Evolutionary conservation across 805 yeast species (phyloP), one percentile per base, ranked within the genome.

Genomic region (Myxozyma neotropica): DNA sequence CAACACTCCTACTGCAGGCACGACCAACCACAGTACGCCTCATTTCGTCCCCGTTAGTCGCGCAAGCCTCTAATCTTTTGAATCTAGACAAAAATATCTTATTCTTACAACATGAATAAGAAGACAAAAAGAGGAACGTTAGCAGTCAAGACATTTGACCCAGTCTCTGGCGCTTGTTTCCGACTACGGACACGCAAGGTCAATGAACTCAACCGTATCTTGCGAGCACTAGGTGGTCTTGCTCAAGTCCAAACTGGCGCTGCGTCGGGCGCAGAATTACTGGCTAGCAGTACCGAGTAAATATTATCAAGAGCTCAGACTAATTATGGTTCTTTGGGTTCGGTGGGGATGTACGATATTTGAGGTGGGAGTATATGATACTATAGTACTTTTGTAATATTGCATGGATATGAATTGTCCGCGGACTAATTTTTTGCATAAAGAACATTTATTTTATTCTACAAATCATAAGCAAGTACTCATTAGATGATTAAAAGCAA

Each of bases 121-220:
- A 57, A 64, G 36, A 65, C 60, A 24, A 67, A 67, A 19, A 68
- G 53, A 70, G 73, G 71, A 29, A 72, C 63, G 53, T 72, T 59
- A 39, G 53, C 67, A 29, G 82, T 87, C 71, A 88, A 87, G 70
- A 79, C 87, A 0, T 85, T 74, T 66, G 90, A 89, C 69, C 81
- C 91, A 1, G 78, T 75, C 17, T 76, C 83, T 17, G 92, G 92
- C 6, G 78, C 84, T 42, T 79, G 85, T 60, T 80, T 85, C 72
- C 80, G 78, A 61, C 83, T 78, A 70, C 78, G 76, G 59, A 84
- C 93, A 0, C 75, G 76, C 63, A 85, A 86, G 65, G 74, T 80
- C 49, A 89, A 89, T 70, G 96, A 90, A 71, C 80, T 91, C 46
- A 83, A 89, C 24, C 80, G 92, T 65, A 70, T 90, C 23, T 74